Base-by-base conservation (phyloP, 805 yeast species). In the Candida broadrunensis region DNA sequence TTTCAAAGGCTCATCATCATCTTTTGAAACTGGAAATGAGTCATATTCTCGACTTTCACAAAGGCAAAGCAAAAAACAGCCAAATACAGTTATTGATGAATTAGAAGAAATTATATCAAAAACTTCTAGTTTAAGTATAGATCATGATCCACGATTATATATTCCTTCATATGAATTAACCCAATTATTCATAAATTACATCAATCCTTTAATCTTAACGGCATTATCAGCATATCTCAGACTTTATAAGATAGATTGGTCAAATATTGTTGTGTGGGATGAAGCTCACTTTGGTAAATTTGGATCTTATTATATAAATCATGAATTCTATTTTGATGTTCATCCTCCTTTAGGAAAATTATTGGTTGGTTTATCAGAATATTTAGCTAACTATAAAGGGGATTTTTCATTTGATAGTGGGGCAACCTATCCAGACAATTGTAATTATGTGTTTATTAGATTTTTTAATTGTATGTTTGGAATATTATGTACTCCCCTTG, bases 271-370 rank as follows among this genome's bases (percentile, higher is more conserved):
- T 23, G 93, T 93, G 18, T 90, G 97, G 97, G 97, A 89, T 66
- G 97, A 89, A 61, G 97, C 97, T 31, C 97, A 90, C 69, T 91
- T 91, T 63, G 99, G 97, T 38, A 93, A 91, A 61, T 91, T 91
- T 61, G 98, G 97, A 24, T 83, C 96, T 11, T 84, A 88, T 61
- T 91, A 91, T 63, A 71, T 91, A 47, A 82, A 70, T 50, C 93
- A 88, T 51, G 95, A 88, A 55, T 88, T 86, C 60, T 91, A 90
- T 63, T 95, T 88, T 60, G 99, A 91, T 64, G 97, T 91, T 25
- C 99, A 91, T 65, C 99, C 99, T 36, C 99, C 99, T 1, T 70
- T 91, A 53, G 98, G 97, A 17, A 91, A 91, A 64, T 83, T 91
- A 85, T 73, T 93, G 45, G 87, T 88, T 43, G 98, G 95, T 0